Evolutionary conservation across 2,329 filamentous ascomycete genomes (phyloP).

Genomic region (Rhinocladiella mackenziei): DNA sequence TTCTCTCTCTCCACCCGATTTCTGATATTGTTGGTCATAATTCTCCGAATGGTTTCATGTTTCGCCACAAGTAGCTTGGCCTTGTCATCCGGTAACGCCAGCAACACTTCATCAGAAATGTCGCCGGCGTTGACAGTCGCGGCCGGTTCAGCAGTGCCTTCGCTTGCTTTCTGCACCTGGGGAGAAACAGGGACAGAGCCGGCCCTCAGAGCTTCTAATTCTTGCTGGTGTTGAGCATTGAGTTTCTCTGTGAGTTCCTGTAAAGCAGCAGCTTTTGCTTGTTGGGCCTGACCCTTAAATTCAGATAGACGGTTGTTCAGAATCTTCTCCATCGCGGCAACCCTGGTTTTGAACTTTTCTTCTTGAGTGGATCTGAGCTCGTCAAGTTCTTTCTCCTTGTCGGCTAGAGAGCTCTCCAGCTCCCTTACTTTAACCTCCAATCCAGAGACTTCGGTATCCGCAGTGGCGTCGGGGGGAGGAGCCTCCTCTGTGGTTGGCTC

Average conservation of each 20-base stretch:
- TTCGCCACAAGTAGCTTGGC: constrained; percentile 48
- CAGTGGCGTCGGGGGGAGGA: constrained; percentile 30
- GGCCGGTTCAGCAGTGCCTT: constrained; percentile 24
- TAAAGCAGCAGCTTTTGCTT: constrained; percentile 36
- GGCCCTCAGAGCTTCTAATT: constrained; percentile 39
- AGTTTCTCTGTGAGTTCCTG: constrained; percentile 24
- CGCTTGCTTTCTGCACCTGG: constrained; percentile 27
- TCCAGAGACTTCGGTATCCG: constrained; percentile 10
- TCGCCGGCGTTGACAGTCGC: constrained; percentile 32
- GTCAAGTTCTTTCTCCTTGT: constrained; percentile 48
- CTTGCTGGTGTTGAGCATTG: constrained; percentile 39
- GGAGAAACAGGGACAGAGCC: constrained; percentile 36
- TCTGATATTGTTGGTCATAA: constrained; percentile 58
- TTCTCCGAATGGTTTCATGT: constrained; percentile 48
- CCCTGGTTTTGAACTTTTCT: constrained; percentile 44
- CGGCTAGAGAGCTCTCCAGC: constrained; percentile 50
- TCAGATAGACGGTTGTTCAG: constrained; percentile 66
- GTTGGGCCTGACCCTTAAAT: constrained; percentile 48
- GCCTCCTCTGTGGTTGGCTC: constrained; percentile 42
- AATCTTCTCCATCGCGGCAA: constrained; percentile 50
- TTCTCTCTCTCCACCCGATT: constrained; percentile 35
- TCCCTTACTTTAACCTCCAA: constrained; percentile 58
- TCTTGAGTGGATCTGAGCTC: constrained; percentile 45
- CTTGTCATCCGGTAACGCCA: constrained; percentile 48
- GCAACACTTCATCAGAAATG: constrained; percentile 36